These are phyloP conservation scores for Tephrocybe rancida DNA, from an alignment of 768 basidiomycete species.

Conservation along the genomic window DNA sequence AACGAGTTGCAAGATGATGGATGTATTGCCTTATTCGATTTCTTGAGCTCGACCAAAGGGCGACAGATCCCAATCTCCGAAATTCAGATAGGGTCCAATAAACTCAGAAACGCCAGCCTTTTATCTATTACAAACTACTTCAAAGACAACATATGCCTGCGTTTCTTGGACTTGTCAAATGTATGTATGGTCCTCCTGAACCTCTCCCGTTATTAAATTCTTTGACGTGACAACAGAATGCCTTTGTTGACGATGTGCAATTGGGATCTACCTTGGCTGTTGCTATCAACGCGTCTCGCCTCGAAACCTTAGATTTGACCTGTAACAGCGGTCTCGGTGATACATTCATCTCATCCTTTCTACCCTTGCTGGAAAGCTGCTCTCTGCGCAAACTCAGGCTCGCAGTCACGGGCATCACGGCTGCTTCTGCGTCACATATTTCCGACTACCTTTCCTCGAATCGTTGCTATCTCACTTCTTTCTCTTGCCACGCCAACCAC, in stretches of 20 bases:
- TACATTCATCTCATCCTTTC: constrained; percentile 46
- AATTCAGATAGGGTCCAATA: constrained; percentile 59
- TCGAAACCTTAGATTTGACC: constrained; percentile 53
- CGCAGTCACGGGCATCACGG: constrained; percentile 50
- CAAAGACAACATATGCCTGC: constrained; percentile 43
- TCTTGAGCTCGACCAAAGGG: constrained; percentile 53
- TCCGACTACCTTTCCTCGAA: constrained; percentile 51
- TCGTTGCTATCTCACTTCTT: constrained; percentile 47
- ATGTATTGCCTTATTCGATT: constrained; percentile 55
- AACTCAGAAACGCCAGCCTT: constrained; percentile 57
- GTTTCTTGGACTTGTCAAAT: constrained; percentile 57
- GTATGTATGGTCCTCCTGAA: constrained; percentile 35
- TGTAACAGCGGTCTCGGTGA: constrained; percentile 52
- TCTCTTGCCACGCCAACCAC: constrained; percentile 59
- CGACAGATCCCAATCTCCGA: constrained; percentile 48
- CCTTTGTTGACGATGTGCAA: constrained; percentile 31
- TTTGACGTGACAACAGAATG: constrained; percentile 20
- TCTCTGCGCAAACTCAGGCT: constrained; percentile 57
- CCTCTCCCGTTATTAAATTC: background rate
- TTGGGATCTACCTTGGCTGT: constrained; percentile 41
- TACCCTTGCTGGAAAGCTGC: constrained; percentile 49
- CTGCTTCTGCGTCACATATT: constrained; percentile 40
- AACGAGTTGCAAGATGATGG: constrained; percentile 63
- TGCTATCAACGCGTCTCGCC: constrained; percentile 56
- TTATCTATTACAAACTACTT: constrained; percentile 56